Conservation (phyloP, 257 asterid species). For the Mentha longifolia region DNA sequence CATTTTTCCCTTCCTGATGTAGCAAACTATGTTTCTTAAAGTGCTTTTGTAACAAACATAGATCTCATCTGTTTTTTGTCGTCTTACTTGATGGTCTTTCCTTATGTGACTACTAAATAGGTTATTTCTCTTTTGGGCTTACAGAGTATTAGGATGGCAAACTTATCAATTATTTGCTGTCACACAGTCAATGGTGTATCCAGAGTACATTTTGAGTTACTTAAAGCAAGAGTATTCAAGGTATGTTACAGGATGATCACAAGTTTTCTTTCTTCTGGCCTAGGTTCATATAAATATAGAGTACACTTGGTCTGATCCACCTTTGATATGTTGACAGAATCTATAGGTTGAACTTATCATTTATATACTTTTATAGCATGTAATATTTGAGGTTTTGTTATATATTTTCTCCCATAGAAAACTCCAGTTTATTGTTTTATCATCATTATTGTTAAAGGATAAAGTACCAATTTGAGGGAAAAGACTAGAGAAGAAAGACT, state of each 20-base stretch:
- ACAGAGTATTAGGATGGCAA: constrained; percentile 57
- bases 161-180: constrained; percentile 54
- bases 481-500: no score
- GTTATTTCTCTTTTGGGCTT: constrained; percentile 6
- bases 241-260: constrained; percentile 31
- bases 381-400: neutral
- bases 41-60: neutral
- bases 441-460: no score
- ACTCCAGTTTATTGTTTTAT: no score
- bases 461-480: no score
- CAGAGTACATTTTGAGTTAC: constrained; percentile 47
- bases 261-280: constrained; percentile 1
- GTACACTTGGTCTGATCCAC: no score
- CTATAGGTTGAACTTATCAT: no score
- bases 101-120: neutral
- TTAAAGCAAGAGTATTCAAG: constrained; percentile 53
- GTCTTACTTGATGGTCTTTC: constrained; percentile 17
- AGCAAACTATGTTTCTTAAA: neutral
- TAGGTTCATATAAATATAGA: no score
- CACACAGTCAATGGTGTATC: constrained; percentile 61
- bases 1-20: no score
- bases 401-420: neutral
- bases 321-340: no score
- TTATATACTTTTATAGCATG: no score
- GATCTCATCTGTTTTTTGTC: neutral